Evolutionary conservation across 352 stramenopile genomes (phyloP), one percentile per base, ranked within the genome.

Genomic region (Thalassiosira livingstoniorum): DNA sequence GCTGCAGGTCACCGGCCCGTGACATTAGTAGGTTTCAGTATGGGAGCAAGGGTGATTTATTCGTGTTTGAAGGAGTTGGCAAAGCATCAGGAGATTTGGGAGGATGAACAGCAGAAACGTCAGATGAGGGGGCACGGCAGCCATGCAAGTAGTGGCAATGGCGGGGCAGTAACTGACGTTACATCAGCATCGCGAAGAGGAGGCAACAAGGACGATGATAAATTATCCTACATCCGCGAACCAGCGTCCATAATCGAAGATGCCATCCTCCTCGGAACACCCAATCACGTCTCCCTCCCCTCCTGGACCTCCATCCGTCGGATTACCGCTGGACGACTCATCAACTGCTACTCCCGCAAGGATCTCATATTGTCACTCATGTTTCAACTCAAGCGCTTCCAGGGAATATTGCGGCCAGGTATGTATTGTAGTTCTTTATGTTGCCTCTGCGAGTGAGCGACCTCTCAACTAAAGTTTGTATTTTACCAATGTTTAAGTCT

Each of bases 311-410:
- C 79, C 53, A 87, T 75, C 51, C 76, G 90, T 32, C 58, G 82
- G 68, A 67, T 95, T 25, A 86, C 92, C 27, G 83, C 69, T 43
- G 88, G 89, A 13, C 75, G 90, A 53, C 71, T 95, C 25, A 82
- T 95, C 1, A 95, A 95, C 58, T 92, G 85, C 55, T 93, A 90
- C 68, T 91, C 81, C 5, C 67, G 69, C 21, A 93, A 92, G 51
- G 90, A 95, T 82, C 76, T 92, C 39, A 90, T 95, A 69, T 54
- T 95, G 2, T 90, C 83, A 0, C 64, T 93, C 0, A 92, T 95
- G 87, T 95, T 92, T 82, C 87, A 89, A 85, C 78, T 89, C 34
- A 94, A 93, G 66, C 65, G 81, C 27, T 70, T 91, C 18, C 75
- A 76, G 23, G 74, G 74, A 10, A 76, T 85, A 31, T 37, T 87